These are phyloP conservation scores for Hippophae rhamnoides DNA, from an alignment of 306 rosid species.

Conservation along the genomic window DNA sequence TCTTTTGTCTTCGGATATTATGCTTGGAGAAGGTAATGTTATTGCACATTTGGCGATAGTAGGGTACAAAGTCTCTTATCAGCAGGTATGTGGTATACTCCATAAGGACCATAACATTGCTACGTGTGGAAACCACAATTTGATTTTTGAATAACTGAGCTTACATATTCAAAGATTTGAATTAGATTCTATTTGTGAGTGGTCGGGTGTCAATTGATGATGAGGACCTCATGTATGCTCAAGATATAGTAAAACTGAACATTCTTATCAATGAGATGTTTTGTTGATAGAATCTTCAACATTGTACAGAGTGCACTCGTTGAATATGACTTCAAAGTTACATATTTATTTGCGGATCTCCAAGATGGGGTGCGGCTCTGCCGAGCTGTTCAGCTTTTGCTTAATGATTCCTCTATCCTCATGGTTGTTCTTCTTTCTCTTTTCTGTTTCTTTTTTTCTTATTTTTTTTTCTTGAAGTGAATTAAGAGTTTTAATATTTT, in stretches of 20 bases:
- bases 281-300: constrained; percentile 4
- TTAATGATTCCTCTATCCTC: constrained; percentile 60
- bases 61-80: constrained; percentile 71
- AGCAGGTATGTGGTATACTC: constrained; percentile 49
- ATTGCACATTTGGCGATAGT: constrained; percentile 61
- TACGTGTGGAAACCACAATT: not conserved
- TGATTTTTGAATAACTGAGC: not conserved
- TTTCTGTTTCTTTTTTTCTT: too few species aligned
- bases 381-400: constrained; percentile 79
- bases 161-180: not conserved
- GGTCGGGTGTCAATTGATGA: not conserved
- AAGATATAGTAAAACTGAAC: not conserved
- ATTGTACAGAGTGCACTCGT: constrained; percentile 56
- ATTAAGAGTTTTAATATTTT: constrained; percentile 9
- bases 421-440: constrained; percentile 36
- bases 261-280: not conserved
- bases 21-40: constrained; percentile 95
- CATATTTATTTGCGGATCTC: constrained; percentile 68
- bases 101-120: constrained; percentile 6
- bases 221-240: constrained; percentile 2
- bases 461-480: constrained; percentile 2
- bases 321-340: constrained; percentile 67
- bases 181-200: not conserved
- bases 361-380: constrained; percentile 82
- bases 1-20: constrained; percentile 68